phyloP scores from a whole-genome alignment of 1,139 yeast genomes.

The Diutina neorugosa region DNA sequence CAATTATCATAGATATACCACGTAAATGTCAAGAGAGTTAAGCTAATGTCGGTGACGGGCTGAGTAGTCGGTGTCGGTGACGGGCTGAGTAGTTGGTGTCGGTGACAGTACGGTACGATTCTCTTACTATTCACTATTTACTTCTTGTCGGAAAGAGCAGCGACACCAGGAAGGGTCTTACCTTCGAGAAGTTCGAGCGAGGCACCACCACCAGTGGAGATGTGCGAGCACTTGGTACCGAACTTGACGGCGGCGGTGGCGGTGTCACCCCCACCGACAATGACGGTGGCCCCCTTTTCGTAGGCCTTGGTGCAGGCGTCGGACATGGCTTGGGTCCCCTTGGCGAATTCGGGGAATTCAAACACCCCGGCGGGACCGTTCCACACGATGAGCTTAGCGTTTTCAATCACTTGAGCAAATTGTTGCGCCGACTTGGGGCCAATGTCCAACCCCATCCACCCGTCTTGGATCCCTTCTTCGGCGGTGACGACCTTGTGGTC shows the following conservation, averaged over 20 bases:
- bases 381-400: slow-evolving; percentile 97
- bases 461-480: slow-evolving; percentile 81
- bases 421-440: slow-evolving; percentile 79
- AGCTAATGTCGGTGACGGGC: no score
- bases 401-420: slow-evolving; percentile 67
- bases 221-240: slow-evolving; percentile 92
- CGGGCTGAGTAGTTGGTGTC: no score
- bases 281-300: slow-evolving; percentile 82
- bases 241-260: slow-evolving; percentile 97
- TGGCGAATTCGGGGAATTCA: slow-evolving; percentile 83
- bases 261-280: slow-evolving; percentile 99
- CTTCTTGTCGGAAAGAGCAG: slow-evolving; percentile 74
- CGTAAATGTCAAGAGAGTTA: no score
- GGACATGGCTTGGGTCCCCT: slow-evolving; percentile 80
- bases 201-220: slow-evolving; percentile 99
- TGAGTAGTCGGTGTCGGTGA: no score
- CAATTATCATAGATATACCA: no score
- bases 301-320: slow-evolving; percentile 82
- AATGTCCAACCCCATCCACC: slow-evolving; percentile 89
- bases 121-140: slow-evolving; percentile 11
- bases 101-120: no score
- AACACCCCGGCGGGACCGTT: slow-evolving; percentile 99
- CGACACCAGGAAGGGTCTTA: slow-evolving; percentile 94
- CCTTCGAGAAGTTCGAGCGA: slow-evolving; percentile 96
- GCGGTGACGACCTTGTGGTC: slow-evolving; percentile 69